A percentile compares a stretch with the other conserved stretches of the same genome.
Conservation (phyloP, 1,284 basidiomycete genomes). For the Fomitopsis betulina region DNA sequence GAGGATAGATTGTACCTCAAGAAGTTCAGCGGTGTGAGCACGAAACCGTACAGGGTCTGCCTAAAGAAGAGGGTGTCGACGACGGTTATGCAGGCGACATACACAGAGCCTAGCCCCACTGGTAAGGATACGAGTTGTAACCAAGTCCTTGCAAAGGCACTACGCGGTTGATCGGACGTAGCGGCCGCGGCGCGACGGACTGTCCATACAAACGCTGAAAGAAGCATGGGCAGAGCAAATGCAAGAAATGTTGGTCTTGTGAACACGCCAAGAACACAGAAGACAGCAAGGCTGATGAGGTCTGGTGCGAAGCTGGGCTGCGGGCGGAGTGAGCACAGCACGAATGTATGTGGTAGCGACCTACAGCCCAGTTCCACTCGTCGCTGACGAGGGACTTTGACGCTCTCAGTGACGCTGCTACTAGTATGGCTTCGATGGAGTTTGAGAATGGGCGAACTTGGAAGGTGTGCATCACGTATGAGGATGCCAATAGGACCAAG, state of each 20-base stretch:
- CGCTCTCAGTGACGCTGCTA: slow-evolving; percentile 27
- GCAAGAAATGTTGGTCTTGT: slow-evolving; percentile 34
- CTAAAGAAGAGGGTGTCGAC: slow-evolving; percentile 31
- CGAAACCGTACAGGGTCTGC: slow-evolving; percentile 15
- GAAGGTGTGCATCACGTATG: slow-evolving; percentile 33
- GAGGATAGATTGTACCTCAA: slow-evolving; percentile 33
- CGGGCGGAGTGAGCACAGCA: not conserved
- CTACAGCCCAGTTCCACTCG: not conserved
- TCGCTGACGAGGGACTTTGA: slow-evolving; percentile 2
- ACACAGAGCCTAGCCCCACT: slow-evolving; percentile 15
- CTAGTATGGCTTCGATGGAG: slow-evolving; percentile 30
- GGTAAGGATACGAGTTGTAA: slow-evolving; percentile 13
- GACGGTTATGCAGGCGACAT: slow-evolving; percentile 17
- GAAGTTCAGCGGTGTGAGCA: slow-evolving; percentile 36
- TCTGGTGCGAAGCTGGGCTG: not conserved
- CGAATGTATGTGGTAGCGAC: not conserved
- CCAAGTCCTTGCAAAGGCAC: not conserved
- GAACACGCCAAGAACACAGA: slow-evolving; percentile 27
- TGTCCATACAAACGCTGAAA: slow-evolving; percentile 20
- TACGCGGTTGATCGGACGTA: not conserved
- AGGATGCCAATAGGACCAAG: slow-evolving; percentile 34
- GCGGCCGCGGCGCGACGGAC: slow-evolving; percentile 3
- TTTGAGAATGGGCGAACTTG: slow-evolving; percentile 39
- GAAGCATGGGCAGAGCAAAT: slow-evolving; percentile 29
- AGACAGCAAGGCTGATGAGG: slow-evolving; percentile 1